Base-by-base conservation (phyloP, 2,329 filamentous ascomycete genomes). In the Monilinia vaccinii-corymbosi region DNA sequence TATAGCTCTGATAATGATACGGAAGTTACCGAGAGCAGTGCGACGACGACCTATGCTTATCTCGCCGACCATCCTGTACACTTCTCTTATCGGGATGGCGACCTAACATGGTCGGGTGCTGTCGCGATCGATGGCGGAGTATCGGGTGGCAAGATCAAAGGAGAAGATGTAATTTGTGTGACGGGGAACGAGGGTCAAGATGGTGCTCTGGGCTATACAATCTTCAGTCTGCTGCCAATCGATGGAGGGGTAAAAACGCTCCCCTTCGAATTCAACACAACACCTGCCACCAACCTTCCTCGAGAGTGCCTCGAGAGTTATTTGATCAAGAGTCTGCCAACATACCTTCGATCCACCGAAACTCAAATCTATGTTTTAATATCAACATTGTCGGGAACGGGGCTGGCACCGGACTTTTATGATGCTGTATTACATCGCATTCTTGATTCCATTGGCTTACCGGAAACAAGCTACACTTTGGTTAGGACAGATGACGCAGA, bases 351-450 rank as follows among this genome's bases (percentile, higher is more conserved):
- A 50, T 66, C 23, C 21, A 58, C 49, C 42, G 57, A 51, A 28
- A 59, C 53, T 6, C 62, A 71, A 9, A 63, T 86, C n/a, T 79
- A 89, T 66, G 76, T 91, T 21, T 71, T 92, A 25, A 78, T 91
- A 21, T 91, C 88, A 1, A 84, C 80, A 0, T 76, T 76, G 23
- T 89, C 88, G 0, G 88, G 88, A 16, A 80, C 79, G 1, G 79
- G 82, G 1, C 75, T 77, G 16, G 84, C 87, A 0, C 70, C 75
- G 34, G 64, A 68, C 1, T 84, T 87, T 65, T 89, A 81, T 72
- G 70, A 80, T 1, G 62, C 72, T 4, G 77, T 84, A 0, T 68
- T 91, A 18, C 72, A 74, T 57, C 85, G 83, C 1, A 70, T 89
- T 1, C 75, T 89, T 49, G 67, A 67, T 18, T 66, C 74, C 1